phyloP scores from a whole-genome alignment of 495 filamentous ascomycete species.

The Gamarada debralockiae region DNA sequence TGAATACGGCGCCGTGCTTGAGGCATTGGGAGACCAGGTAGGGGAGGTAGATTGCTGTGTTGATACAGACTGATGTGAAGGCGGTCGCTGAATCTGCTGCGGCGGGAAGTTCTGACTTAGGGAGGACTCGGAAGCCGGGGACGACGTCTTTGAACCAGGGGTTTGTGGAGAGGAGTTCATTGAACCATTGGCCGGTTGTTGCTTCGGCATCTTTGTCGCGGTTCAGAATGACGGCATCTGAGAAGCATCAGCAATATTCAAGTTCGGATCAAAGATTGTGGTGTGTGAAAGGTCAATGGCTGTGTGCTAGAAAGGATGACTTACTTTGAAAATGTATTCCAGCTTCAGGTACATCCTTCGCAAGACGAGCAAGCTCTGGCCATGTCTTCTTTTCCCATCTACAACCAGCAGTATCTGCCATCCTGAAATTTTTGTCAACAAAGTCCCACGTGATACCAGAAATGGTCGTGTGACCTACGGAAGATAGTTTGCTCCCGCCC shows the following conservation, averaged over 20 bases:
- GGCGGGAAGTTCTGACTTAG: conserved; percentile 48
- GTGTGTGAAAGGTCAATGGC: neutral
- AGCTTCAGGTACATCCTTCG: conserved; percentile 72
- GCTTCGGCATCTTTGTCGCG: conserved; percentile 56
- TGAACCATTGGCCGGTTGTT: conserved; percentile 32
- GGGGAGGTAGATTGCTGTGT: conserved; percentile 80
- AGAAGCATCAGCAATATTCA: too few species aligned
- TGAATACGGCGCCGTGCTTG: conserved; percentile 62
- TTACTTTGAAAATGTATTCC: conserved; percentile 84
- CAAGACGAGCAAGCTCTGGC: conserved; percentile 61
- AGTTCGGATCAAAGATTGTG: too few species aligned
- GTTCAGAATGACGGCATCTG: conserved; percentile 58
- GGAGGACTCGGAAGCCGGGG: conserved; percentile 60
- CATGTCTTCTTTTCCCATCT: conserved; percentile 66
- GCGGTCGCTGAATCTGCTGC: conserved; percentile 63
- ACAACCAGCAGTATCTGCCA: conserved; percentile 22
- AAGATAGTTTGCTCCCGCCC: conserved; percentile 90
- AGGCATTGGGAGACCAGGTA: conserved; percentile 79
- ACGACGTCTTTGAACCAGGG: conserved; percentile 85
- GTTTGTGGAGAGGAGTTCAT: conserved; percentile 59
- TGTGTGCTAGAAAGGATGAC: conserved; percentile 11
- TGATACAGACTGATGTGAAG: conserved; percentile 88
- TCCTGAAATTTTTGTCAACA: conserved; percentile 3
- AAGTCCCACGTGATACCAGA: neutral
- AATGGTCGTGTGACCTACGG: conserved; percentile 52